Evolutionary conservation across 257 asterid species (phyloP).

Genomic region (Parsonsia alboflavescens): DNA sequence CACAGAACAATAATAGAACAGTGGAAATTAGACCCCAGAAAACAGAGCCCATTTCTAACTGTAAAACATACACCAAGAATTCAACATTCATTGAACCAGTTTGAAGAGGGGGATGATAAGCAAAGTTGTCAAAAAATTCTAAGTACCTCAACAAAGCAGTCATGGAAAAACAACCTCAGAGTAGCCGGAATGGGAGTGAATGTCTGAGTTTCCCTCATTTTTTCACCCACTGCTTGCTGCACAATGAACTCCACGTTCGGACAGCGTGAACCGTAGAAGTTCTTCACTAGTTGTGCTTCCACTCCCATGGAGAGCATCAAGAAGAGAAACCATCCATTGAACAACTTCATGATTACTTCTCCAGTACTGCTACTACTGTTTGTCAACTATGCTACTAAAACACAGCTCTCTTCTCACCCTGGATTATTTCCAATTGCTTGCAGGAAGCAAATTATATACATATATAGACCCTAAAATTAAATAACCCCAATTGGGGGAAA

Average conservation of each 20-base stretch:
- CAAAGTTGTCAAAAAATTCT: neutral
- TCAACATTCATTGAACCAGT: no score
- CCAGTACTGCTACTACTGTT: neutral
- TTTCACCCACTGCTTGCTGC: slow-evolving; percentile 33
- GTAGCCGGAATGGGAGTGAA: slow-evolving; percentile 62
- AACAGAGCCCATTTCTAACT: no score
- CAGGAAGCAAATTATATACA: neutral
- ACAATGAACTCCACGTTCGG: slow-evolving; percentile 54
- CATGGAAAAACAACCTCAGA: slow-evolving; percentile 68
- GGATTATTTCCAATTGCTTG: neutral
- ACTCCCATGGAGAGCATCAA: slow-evolving; percentile 27
- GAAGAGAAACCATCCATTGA: slow-evolving; percentile 15
- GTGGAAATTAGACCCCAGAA: no score
- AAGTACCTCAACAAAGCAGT: slow-evolving; percentile 62
- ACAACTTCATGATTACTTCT: slow-evolving; percentile 28
- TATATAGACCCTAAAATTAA: no score
- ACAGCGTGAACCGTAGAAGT: slow-evolving; percentile 49
- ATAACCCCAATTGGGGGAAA: no score
- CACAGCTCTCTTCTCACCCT: neutral
- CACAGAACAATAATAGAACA: neutral
- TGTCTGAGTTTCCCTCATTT: slow-evolving; percentile 51
- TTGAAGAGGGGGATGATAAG: neutral
- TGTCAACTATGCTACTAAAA: neutral
- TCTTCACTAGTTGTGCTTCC: slow-evolving; percentile 39
- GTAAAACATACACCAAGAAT: no score